Base-by-base conservation (phyloP, 2,329 filamentous ascomycete genomes). In the Colletotrichum magnum region DNA sequence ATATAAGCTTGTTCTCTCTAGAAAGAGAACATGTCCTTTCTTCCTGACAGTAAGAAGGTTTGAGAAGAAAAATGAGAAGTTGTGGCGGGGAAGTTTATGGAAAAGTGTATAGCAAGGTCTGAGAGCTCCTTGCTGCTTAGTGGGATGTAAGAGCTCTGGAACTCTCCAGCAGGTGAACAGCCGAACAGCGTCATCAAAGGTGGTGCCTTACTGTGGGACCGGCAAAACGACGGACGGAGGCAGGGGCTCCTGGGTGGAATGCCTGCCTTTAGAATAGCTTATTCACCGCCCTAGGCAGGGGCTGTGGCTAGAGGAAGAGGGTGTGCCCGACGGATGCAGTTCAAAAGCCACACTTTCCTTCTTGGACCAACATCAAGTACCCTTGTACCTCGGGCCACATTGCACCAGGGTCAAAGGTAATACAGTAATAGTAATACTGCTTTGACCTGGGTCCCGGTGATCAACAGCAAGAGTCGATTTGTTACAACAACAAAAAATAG, bases 181-280 rank as follows among this genome's bases (percentile, higher is more conserved):
- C 64, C 39, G 39, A 58, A 52, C 64, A 70, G 58, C 68, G 68
- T 70, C 68, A 70, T 70, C 68, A 68, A 51, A 68, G 68, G 58
- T 68, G 68, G 54, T 72, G 71, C 70, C 71, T 72, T 71, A 52
- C 18, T 58, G 54, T 66, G 68, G 65, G 64, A 16, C 69, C 64
- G 71, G 71, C 45, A 71, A 65, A 69, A 72, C 58, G 43, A 59
- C 67, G 64, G 50, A 53, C 13, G 12, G 21, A 36, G 58, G 62
- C 43, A 69, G 45, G 32, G 7, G 54, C 36, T 51, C 62, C 50
- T 15, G n/a, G 41, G 21, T 53, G 16, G 12, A 24, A 18, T 21
- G n/a, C 18, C 47, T 47, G 56, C 62, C 56, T 51, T 43, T 69
- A 51, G 54, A 15, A 65, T 57, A 69, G 66, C 54, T 66, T 57